These are phyloP conservation scores for Peribolospora baueri DNA, from an alignment of 768 basidiomycete genomes.

Conservation along the genomic window DNA sequence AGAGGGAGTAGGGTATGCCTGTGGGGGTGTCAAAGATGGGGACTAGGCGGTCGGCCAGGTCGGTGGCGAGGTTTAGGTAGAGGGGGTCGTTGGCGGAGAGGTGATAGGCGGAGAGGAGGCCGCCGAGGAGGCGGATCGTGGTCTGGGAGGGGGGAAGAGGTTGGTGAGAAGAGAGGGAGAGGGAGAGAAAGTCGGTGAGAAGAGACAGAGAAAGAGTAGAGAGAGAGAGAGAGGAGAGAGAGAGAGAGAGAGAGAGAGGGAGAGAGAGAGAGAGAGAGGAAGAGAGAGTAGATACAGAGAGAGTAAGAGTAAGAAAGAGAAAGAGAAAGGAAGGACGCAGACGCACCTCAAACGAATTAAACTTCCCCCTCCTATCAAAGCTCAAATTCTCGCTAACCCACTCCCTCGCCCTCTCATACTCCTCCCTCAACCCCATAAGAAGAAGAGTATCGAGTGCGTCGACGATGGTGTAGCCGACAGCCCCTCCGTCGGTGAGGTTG, in stretches of 20 bases:
- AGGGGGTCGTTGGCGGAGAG: constrained; percentile 40
- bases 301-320: background rate
- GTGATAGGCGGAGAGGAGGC: constrained; percentile 63
- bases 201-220: background rate
- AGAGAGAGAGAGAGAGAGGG: background rate
- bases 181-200: too few species aligned
- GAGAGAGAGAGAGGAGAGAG: background rate
- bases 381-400: constrained; percentile 49
- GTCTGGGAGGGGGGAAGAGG: constrained; percentile 29
- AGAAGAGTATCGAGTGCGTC: constrained; percentile 73
- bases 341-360: constrained; percentile 75
- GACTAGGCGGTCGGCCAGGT: constrained; percentile 66
- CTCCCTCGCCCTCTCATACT: constrained; percentile 46
- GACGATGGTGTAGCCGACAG: constrained; percentile 29
- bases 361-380: constrained; percentile 52
- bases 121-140: constrained; percentile 76
- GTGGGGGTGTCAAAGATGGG: constrained; percentile 57
- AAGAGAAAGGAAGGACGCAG: constrained; percentile 9
- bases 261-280: too few species aligned
- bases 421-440: constrained; percentile 55
- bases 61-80: constrained; percentile 49
- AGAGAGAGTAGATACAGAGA: background rate
- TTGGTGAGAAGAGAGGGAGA: background rate
- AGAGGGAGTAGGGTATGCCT: constrained; percentile 52
- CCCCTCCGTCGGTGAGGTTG: constrained; percentile 44